phyloP scores from a whole-genome alignment of 208 protist species.

The Paratrypanosoma confusum region DNA sequence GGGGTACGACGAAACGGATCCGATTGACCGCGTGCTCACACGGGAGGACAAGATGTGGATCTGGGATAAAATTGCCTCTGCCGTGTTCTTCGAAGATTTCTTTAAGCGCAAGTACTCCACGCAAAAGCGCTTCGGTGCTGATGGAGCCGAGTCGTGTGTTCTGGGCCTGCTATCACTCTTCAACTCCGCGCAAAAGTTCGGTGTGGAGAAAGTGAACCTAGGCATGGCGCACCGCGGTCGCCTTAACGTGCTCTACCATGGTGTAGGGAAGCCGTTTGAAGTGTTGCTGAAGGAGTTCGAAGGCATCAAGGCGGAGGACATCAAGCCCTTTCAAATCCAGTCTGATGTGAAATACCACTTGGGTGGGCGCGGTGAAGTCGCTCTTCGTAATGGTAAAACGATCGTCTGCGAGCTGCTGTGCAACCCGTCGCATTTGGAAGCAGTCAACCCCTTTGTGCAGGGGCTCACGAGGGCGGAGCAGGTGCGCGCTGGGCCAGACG shows the following conservation, averaged over 20 bases:
- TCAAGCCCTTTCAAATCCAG: slow-evolving; percentile 87
- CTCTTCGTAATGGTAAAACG: slow-evolving; percentile 62
- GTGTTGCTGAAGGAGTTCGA: slow-evolving; percentile 88
- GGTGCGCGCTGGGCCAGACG: slow-evolving; percentile 45
- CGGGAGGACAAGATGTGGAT: slow-evolving; percentile 79
- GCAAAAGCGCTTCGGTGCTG: slow-evolving; percentile 96
- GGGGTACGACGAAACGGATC: slow-evolving; percentile 26
- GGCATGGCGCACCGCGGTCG: slow-evolving; percentile 98
- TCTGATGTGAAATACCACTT: slow-evolving; percentile 99
- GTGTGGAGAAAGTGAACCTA: slow-evolving; percentile 91
- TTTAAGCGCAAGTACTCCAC: slow-evolving; percentile 90
- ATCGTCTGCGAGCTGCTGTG: slow-evolving; percentile 94
- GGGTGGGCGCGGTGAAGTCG: slow-evolving; percentile 72
- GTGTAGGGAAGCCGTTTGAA: slow-evolving; percentile 94
- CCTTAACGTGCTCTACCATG: slow-evolving; percentile 95
- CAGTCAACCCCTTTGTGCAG: slow-evolving; percentile 97
- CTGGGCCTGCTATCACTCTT: slow-evolving; percentile 91
- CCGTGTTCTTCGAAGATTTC: slow-evolving; percentile 93
- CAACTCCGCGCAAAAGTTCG: slow-evolving; percentile 68
- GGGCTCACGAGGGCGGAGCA: slow-evolving; percentile 96
- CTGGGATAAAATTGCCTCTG: slow-evolving; percentile 84
- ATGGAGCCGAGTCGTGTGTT: slow-evolving; percentile 94
- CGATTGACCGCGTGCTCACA: slow-evolving; percentile 34
- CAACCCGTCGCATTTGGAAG: slow-evolving; percentile 99
- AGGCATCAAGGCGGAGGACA: slow-evolving; percentile 50